Conservation (phyloP, 805 yeast species). For the Pichia ethanolica region DNA sequence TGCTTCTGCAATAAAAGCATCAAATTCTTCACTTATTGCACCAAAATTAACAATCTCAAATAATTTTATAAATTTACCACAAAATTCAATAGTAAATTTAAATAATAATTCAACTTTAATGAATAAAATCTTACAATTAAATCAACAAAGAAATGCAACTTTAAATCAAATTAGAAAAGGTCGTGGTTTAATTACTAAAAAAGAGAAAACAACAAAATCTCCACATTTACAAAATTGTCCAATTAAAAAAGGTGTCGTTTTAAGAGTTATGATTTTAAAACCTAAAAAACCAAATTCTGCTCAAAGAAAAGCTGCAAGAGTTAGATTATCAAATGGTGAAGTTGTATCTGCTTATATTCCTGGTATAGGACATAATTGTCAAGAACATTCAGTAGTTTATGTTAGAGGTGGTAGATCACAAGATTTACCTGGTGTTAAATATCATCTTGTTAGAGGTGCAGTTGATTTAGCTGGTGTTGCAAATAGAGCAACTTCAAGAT, state of each 20-base stretch:
- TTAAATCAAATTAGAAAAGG: slow-evolving; percentile 74
- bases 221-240: slow-evolving; percentile 85
- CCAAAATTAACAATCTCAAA: slow-evolving; percentile 10
- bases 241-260: slow-evolving; percentile 85
- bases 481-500: slow-evolving; percentile 80
- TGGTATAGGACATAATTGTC: slow-evolving; percentile 97
- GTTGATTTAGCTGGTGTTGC: slow-evolving; percentile 93
- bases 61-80: slow-evolving; percentile 11
- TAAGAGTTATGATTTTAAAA: slow-evolving; percentile 88
- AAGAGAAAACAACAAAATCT: slow-evolving; percentile 44
- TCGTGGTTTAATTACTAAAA: slow-evolving; percentile 33
- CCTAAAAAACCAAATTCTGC: slow-evolving; percentile 99
- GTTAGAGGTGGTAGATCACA: slow-evolving; percentile 98
- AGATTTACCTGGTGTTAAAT: slow-evolving; percentile 97
- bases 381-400: slow-evolving; percentile 92
- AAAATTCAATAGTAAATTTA: background rate
- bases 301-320: slow-evolving; percentile 94
- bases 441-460: slow-evolving; percentile 88
- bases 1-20: background rate
- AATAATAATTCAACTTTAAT: background rate
- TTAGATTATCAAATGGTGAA: slow-evolving; percentile 82
- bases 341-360: slow-evolving; percentile 90
- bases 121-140: slow-evolving; percentile 13
- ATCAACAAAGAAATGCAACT: slow-evolving; percentile 54
- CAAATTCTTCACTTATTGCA: slow-evolving; percentile 13